A percentile compares a stretch with the other conserved stretches of the same genome.
Evolutionary conservation across 1,284 basidiomycete genomes (phyloP).

Genomic region (Neonothopanus nambi): DNA sequence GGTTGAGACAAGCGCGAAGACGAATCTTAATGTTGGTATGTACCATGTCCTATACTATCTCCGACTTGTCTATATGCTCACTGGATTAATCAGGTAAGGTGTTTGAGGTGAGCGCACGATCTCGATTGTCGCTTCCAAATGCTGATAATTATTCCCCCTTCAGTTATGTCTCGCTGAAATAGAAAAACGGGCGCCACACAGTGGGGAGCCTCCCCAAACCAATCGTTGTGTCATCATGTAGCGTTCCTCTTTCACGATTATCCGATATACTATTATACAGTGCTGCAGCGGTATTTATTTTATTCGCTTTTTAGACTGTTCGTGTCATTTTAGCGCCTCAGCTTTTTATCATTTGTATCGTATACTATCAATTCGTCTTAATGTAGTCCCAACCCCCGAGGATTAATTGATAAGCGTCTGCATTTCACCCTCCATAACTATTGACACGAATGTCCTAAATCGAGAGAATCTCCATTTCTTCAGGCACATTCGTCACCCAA

Average conservation of each 20-base stretch:
- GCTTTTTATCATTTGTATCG: slow-evolving; percentile 1
- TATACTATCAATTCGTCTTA: slow-evolving; percentile 6
- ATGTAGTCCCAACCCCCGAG: slow-evolving; percentile 11
- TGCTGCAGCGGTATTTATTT: slow-evolving; percentile 2
- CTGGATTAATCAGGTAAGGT: slow-evolving; percentile 62
- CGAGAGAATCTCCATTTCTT: slow-evolving; percentile 19
- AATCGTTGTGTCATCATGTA: slow-evolving; percentile 73
- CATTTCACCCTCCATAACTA: neutral
- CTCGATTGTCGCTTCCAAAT: slow-evolving; percentile 52
- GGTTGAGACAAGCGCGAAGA: slow-evolving; percentile 89
- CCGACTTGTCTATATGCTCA: neutral
- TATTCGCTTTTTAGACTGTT: neutral
- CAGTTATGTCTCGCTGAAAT: slow-evolving; percentile 79
- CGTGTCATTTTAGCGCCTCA: neutral
- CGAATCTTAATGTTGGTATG: slow-evolving; percentile 81
- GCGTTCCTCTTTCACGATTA: slow-evolving; percentile 16
- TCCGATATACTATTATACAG: neutral
- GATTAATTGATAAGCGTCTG: slow-evolving; percentile 7
- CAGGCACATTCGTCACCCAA: slow-evolving; percentile 73
- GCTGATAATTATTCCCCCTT: neutral
- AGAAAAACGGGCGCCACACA: slow-evolving; percentile 67
- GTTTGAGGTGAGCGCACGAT: slow-evolving; percentile 54
- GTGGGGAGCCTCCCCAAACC: slow-evolving; percentile 49
- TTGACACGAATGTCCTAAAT: neutral
- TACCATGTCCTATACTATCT: slow-evolving; percentile 25